Evolutionary conservation across 1,139 yeast species (phyloP).

Genomic region (Kodamaea suecica): DNA sequence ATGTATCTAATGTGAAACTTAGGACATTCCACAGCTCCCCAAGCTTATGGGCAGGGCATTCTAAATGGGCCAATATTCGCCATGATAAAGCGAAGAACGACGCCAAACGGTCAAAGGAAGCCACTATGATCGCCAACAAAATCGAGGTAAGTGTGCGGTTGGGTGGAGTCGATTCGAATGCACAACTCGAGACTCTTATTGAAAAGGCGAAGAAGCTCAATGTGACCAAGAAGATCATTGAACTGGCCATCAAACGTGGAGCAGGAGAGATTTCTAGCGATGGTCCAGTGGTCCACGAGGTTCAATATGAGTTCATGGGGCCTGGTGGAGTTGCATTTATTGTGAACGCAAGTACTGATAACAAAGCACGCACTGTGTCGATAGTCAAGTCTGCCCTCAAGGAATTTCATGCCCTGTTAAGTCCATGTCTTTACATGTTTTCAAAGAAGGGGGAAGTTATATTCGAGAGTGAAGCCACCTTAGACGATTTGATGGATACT

Average conservation of each 20-base stretch:
- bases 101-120: constrained; percentile 66
- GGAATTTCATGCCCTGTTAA: constrained; percentile 64
- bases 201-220: constrained; percentile 77
- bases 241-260: constrained; percentile 83
- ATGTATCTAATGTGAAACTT: too few relatives aligned
- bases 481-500: constrained; percentile 68
- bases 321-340: constrained; percentile 89
- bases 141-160: constrained; percentile 69
- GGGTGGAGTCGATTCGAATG: constrained; percentile 59
- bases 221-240: constrained; percentile 81
- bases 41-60: constrained; percentile 60
- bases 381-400: constrained; percentile 73
- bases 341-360: constrained; percentile 84
- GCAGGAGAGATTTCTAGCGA: constrained; percentile 49
- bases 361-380: constrained; percentile 77
- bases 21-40: constrained; percentile 1
- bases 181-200: constrained; percentile 68
- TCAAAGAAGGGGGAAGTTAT: constrained; percentile 71
- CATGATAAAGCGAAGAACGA: constrained; percentile 95
- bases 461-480: constrained; percentile 40
- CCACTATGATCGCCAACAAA: constrained; percentile 69
- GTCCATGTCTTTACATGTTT: constrained; percentile 78
- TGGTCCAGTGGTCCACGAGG: constrained; percentile 36
- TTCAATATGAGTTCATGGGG: constrained; percentile 84
- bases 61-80: constrained; percentile 92